Conservation (phyloP, 768 basidiomycete genomes). For the Dictyophora rubrovolvata region DNA sequence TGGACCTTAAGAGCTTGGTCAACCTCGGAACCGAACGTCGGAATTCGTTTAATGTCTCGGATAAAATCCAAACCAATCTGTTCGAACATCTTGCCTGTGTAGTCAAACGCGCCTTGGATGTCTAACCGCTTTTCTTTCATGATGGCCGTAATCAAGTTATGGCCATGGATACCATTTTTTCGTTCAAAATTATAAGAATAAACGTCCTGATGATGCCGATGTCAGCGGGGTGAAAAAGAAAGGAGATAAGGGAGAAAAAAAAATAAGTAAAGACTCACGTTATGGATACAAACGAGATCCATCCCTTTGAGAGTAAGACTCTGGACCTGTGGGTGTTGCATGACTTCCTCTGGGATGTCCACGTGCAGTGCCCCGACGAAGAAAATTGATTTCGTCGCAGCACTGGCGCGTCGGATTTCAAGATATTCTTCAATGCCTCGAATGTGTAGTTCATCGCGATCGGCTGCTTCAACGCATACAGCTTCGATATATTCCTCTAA, state of each 20-base stretch:
- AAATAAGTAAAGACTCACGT: neutral
- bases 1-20: conserved; percentile 43
- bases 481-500: neutral
- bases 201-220: conserved; percentile 36
- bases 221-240: too few species aligned
- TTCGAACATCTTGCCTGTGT: conserved; percentile 41
- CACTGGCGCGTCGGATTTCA: neutral
- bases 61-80: conserved; percentile 42
- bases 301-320: neutral
- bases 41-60: conserved; percentile 33
- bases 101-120: conserved; percentile 51
- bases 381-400: neutral
- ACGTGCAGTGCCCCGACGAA: neutral
- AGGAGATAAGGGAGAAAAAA: neutral
- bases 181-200: conserved; percentile 71
- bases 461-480: conserved; percentile 1
- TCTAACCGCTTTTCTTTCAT: conserved; percentile 44
- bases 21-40: conserved; percentile 36
- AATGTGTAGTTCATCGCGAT: neutral
- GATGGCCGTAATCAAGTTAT: conserved; percentile 61
- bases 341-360: neutral
- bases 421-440: conserved; percentile 4
- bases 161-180: conserved; percentile 49
- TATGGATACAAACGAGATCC: neutral
- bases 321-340: neutral